These are phyloP conservation scores for Diplotaxis tenuifolia DNA, from an alignment of 345 rosid genomes.

Conservation along the genomic window DNA sequence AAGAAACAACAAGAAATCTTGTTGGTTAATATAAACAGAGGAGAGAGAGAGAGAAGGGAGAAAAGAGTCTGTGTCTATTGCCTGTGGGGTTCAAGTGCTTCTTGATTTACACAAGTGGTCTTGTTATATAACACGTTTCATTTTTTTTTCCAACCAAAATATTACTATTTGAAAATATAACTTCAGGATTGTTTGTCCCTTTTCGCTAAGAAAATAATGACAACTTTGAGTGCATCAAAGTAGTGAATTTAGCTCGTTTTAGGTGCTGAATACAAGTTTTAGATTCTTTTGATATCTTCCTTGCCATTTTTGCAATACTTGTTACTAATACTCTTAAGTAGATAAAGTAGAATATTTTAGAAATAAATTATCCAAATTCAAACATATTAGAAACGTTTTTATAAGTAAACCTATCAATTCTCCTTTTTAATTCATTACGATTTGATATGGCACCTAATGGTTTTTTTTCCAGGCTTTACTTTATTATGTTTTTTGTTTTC, in stretches of 20 bases:
- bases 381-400: too few relatives aligned
- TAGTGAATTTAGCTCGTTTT: background rate
- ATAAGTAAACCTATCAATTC: too few relatives aligned
- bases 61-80: background rate
- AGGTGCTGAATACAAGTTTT: background rate
- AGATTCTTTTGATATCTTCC: background rate
- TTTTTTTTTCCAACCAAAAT: background rate
- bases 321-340: too few relatives aligned
- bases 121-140: background rate
- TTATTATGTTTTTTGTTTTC: too few relatives aligned
- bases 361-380: background rate
- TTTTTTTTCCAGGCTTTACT: too few relatives aligned
- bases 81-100: background rate
- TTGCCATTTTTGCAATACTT: too few relatives aligned
- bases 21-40: background rate
- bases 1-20: background rate
- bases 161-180: background rate
- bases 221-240: background rate
- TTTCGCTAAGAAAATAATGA: background rate
- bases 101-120: background rate
- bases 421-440: too few relatives aligned
- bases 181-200: background rate
- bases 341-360: background rate
- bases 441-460: too few relatives aligned
- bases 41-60: background rate